Evolutionary conservation across 2,329 filamentous ascomycete genomes (phyloP).

Genomic region (Neobulgaria alba): DNA sequence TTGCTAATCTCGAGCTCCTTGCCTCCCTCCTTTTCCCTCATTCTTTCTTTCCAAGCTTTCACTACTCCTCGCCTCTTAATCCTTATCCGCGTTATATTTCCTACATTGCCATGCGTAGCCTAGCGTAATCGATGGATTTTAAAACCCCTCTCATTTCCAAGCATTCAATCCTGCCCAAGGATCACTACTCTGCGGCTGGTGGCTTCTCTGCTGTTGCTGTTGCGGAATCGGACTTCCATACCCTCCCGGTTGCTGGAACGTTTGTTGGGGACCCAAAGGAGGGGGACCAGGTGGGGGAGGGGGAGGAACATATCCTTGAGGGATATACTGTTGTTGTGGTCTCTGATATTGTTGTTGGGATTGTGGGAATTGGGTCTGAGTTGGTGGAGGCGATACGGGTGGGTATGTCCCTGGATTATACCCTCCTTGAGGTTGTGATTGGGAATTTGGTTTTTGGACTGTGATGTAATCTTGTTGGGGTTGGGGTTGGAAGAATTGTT

Average conservation of each 20-base stretch:
- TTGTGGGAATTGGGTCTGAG: constrained; percentile 36
- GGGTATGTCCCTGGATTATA: constrained; percentile 33
- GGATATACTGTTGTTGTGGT: constrained; percentile 37
- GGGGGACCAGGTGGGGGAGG: constrained; percentile 59
- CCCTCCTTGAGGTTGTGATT: constrained; percentile 39
- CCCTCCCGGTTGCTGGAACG: constrained; percentile 40
- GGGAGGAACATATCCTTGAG: constrained; percentile 57
- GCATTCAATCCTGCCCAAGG: constrained; percentile 57
- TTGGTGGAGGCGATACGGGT: constrained; percentile 53
- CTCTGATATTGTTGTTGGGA: constrained; percentile 21
- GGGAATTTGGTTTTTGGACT: constrained; percentile 33
- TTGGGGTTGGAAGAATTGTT: constrained; percentile 22
- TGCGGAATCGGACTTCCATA: constrained; percentile 30
- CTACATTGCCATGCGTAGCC: no score
- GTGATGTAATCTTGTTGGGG: constrained; percentile 19
- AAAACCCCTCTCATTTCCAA: constrained; percentile 21
- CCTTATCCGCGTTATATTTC: no score
- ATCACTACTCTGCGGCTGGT: constrained; percentile 36
- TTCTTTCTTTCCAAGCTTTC: no score
- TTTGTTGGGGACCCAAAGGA: constrained; percentile 39
- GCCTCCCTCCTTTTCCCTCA: no score
- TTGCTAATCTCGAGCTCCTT: no score
- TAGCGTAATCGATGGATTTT: no score
- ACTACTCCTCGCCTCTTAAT: no score
- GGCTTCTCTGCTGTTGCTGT: constrained; percentile 30